Conservation (phyloP, 2,329 filamentous ascomycete genomes). For the Aspergillus sp. region DNA sequence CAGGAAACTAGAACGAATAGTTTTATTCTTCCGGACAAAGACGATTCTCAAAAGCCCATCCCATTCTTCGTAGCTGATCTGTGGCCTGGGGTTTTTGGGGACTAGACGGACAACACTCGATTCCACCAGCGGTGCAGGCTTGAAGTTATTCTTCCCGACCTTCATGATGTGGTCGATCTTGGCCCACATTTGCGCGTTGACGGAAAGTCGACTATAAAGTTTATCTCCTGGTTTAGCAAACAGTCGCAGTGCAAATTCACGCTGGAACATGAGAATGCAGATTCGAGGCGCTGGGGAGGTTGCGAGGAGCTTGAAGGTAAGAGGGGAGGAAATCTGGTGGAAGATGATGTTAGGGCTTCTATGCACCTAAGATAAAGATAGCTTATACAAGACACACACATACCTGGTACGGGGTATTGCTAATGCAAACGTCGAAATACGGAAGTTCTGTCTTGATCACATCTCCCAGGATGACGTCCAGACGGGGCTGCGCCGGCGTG, state of each 20-base stretch:
- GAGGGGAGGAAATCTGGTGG: conserved; percentile 69
- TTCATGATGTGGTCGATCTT: conserved; percentile 70
- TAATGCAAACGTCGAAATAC: conserved; percentile 76
- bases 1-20: conserved; percentile 70
- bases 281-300: conserved; percentile 72
- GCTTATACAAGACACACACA: conserved; percentile 2
- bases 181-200: conserved; percentile 91
- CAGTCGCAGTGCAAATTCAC: conserved; percentile 84
- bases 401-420: conserved; percentile 64
- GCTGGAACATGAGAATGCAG: conserved; percentile 82
- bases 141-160: conserved; percentile 94
- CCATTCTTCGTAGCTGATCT: conserved; percentile 91
- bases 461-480: conserved; percentile 85
- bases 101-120: conserved; percentile 83
- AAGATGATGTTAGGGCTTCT: conserved; percentile 4
- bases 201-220: conserved; percentile 80
- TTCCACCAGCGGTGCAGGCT: conserved; percentile 87
- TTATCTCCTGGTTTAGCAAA: conserved; percentile 82
- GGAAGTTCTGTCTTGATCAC: conserved; percentile 81
- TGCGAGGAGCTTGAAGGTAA: conserved; percentile 83
- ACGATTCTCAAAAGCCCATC: conserved; percentile 77
- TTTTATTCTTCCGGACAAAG: conserved; percentile 87
- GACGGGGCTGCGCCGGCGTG: conserved; percentile 69
- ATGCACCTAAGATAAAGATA: not conserved
- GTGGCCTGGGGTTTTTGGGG: conserved; percentile 74